Conservation (phyloP, 306 rosid species). For the Elaeagnus macrophylla region DNA sequence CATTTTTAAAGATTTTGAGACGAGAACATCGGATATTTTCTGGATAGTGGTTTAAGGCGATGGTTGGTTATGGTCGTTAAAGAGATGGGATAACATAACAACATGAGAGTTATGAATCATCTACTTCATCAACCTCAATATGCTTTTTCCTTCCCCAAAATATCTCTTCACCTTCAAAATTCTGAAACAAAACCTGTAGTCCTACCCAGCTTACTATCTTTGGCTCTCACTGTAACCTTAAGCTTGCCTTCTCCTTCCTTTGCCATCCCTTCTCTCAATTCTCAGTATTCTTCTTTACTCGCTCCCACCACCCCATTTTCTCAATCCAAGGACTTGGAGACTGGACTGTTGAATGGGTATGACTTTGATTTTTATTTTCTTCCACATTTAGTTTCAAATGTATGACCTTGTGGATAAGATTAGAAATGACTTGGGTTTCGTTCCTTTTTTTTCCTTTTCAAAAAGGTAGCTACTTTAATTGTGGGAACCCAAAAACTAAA, state of each 20-base stretch:
- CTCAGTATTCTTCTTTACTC: conserved; percentile 43
- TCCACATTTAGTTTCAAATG: not conserved
- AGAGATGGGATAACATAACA: conserved; percentile 14
- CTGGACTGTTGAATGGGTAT: conserved; percentile 81
- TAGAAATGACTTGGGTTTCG: not conserved
- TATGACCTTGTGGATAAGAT: not conserved
- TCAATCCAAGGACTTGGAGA: conserved; percentile 54
- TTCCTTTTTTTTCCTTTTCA: not conserved
- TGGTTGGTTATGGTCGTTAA: conserved; percentile 2
- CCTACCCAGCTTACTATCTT: conserved; percentile 51
- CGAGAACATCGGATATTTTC: not conserved
- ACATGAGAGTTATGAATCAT: conserved; percentile 37
- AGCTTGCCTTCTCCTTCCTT: conserved; percentile 50
- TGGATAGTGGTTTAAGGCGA: not conserved
- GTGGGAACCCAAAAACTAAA: not conserved
- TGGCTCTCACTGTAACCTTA: conserved; percentile 51
- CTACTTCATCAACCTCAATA: conserved; percentile 31
- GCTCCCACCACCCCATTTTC: conserved; percentile 88
- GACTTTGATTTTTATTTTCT: not conserved
- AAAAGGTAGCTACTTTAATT: not conserved
- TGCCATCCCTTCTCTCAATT: conserved; percentile 69
- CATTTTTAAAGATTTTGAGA: not conserved
- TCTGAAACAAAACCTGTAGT: conserved; percentile 21
- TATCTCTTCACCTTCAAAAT: conserved; percentile 14
- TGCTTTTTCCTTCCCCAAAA: conserved; percentile 13